Conservation (phyloP, 805 yeast genomes). For the Kodamaea neixiangensis region DNA sequence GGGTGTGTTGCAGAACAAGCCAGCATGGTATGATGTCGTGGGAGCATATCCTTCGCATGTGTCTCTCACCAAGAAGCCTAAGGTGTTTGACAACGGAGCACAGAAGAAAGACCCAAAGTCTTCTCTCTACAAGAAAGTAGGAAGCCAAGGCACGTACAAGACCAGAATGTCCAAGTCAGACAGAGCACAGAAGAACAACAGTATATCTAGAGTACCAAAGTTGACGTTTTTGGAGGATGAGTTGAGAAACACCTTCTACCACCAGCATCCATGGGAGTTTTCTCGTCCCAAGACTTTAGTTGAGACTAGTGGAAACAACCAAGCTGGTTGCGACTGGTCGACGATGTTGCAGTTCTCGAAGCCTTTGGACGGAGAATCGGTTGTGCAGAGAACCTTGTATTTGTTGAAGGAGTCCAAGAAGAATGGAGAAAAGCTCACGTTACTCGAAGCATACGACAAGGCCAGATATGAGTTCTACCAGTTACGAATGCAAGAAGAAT, state of each 20-base stretch:
- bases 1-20: slow-evolving; percentile 69
- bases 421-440: slow-evolving; percentile 21
- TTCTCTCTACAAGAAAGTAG: slow-evolving; percentile 21
- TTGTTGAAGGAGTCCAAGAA: slow-evolving; percentile 27
- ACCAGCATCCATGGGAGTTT: slow-evolving; percentile 97
- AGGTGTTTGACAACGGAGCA: slow-evolving; percentile 25
- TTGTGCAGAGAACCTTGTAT: slow-evolving; percentile 47
- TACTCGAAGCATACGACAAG: slow-evolving; percentile 74
- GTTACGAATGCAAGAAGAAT: slow-evolving; percentile 79
- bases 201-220: slow-evolving; percentile 51
- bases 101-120: slow-evolving; percentile 32
- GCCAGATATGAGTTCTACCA: slow-evolving; percentile 89
- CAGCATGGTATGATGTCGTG: slow-evolving; percentile 89
- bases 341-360: slow-evolving; percentile 68
- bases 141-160: slow-evolving; percentile 30
- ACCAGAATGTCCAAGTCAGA: slow-evolving; percentile 48
- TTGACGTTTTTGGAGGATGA: slow-evolving; percentile 73
- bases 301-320: slow-evolving; percentile 70
- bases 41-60: slow-evolving; percentile 79
- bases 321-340: slow-evolving; percentile 70
- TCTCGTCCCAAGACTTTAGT: slow-evolving; percentile 84
- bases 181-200: slow-evolving; percentile 37
- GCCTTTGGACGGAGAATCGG: slow-evolving; percentile 81
- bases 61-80: slow-evolving; percentile 53
- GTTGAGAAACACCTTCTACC: slow-evolving; percentile 76